Conservation (phyloP, 345 rosid genomes). For the Brassica incana region DNA sequence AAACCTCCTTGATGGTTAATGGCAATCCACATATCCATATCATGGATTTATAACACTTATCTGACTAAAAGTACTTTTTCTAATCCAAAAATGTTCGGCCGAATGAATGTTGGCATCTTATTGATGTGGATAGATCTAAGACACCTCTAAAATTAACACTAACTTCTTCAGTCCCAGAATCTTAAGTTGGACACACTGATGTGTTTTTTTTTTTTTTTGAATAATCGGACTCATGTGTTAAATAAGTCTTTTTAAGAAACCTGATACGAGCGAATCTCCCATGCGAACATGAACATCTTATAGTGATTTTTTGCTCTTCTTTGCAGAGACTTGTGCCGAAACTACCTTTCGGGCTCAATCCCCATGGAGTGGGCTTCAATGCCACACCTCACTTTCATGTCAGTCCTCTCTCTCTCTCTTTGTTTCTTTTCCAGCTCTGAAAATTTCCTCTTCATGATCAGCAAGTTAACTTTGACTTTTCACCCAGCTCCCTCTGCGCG, state of each 20-base stretch:
- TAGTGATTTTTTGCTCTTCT: not conserved
- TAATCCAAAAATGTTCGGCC: too few relatives aligned
- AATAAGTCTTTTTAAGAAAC: not conserved
- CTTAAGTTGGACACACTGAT: not conserved
- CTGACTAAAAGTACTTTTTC: too few relatives aligned
- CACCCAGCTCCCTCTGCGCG: conserved; percentile 46
- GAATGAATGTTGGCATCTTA: too few relatives aligned
- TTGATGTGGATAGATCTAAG: too few relatives aligned
- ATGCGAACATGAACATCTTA: not conserved
- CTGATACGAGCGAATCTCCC: not conserved
- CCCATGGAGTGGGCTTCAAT: conserved; percentile 59
- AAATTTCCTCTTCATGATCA: not conserved
- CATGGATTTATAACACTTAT: too few relatives aligned
- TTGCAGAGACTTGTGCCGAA: conserved; percentile 29
- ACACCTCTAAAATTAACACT: not conserved
- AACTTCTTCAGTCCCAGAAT: not conserved
- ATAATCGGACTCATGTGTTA: not conserved
- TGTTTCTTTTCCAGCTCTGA: too few relatives aligned
- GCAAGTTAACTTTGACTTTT: not conserved
- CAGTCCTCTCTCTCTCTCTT: conserved; percentile 23
- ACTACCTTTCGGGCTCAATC: conserved; percentile 53
- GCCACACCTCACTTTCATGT: conserved; percentile 46
- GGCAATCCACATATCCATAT: too few relatives aligned
- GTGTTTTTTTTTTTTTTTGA: not conserved
- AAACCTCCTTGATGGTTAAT: too few relatives aligned